Conservation (phyloP, 2,329 filamentous ascomycete species). For the Didymella segeticola region DNA sequence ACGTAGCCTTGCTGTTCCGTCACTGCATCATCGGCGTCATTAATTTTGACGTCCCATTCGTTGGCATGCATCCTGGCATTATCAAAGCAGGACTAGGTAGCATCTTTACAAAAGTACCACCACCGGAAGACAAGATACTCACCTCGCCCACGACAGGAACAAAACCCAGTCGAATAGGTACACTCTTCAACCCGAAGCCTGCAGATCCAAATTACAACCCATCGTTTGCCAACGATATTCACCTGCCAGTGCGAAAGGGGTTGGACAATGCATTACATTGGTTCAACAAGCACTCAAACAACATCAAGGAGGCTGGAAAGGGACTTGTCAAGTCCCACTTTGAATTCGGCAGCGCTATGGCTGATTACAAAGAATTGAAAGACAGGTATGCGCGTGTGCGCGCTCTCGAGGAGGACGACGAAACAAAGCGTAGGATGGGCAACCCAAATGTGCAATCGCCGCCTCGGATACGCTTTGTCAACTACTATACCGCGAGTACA, state of each 20-base stretch:
- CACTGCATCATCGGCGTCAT: slow-evolving; percentile 82
- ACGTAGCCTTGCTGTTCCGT: slow-evolving; percentile 75
- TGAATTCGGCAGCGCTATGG: slow-evolving; percentile 81
- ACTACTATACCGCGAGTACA: slow-evolving; percentile 89
- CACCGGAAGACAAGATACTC: slow-evolving; percentile 34
- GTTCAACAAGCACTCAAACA: slow-evolving; percentile 79
- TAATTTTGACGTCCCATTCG: slow-evolving; percentile 83
- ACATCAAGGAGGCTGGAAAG: slow-evolving; percentile 72
- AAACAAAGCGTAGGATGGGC: slow-evolving; percentile 41
- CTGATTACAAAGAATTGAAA: slow-evolving; percentile 75
- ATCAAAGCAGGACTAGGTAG: slow-evolving; percentile 82
- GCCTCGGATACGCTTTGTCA: slow-evolving; percentile 76
- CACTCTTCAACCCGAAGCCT: slow-evolving; percentile 47
- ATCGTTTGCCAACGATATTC: slow-evolving; percentile 75
- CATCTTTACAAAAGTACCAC: slow-evolving; percentile 65
- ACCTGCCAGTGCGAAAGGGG: slow-evolving; percentile 71
- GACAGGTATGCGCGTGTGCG: slow-evolving; percentile 73
- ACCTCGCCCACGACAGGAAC: slow-evolving; percentile 21
- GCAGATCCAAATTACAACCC: slow-evolving; percentile 74
- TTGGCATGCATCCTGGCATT: slow-evolving; percentile 88
- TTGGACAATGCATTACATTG: slow-evolving; percentile 75
- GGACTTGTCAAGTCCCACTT: slow-evolving; percentile 79
- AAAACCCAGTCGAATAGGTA: slow-evolving; percentile 43
- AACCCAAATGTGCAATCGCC: slow-evolving; percentile 43
- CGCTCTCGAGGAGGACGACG: slow-evolving; percentile 74